A percentile compares a stretch with the other conserved stretches of the same genome.
phyloP scores from a whole-genome alignment of 2,329 filamentous ascomycete genomes.

The Neofusicoccum kwambonambiense region DNA sequence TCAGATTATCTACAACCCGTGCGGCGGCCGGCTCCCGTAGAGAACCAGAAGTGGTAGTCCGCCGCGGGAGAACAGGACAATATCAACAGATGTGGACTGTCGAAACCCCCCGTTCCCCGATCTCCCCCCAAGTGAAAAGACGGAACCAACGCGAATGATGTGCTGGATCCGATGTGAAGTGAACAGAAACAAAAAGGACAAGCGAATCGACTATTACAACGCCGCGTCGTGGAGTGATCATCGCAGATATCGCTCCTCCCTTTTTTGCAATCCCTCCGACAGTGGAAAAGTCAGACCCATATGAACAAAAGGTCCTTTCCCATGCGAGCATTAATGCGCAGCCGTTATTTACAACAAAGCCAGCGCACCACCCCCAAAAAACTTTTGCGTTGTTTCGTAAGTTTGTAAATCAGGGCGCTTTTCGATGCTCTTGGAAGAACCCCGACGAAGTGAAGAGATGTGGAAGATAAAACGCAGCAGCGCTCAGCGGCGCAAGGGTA shows the following conservation, averaged over 20 bases:
- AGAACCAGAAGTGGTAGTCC: too few species aligned
- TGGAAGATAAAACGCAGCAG: background rate
- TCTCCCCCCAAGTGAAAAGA: background rate
- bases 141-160: background rate
- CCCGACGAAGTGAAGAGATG: background rate
- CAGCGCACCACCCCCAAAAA: background rate
- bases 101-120: background rate
- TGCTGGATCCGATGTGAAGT: background rate
- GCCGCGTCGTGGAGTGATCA: background rate
- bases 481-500: conserved; percentile 16
- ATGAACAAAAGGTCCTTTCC: conserved; percentile 4
- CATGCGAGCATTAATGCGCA: conserved; percentile 7
- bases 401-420: background rate
- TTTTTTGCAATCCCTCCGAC: background rate
- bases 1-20: conserved; percentile 3
- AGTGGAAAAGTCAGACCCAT: background rate
- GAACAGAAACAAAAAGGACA: background rate
- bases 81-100: background rate
- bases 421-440: conserved; percentile 9
- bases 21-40: background rate
- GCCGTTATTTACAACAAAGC: conserved; percentile 11
- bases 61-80: too few species aligned
- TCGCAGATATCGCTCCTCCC: conserved; percentile 3
- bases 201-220: conserved; percentile 2
- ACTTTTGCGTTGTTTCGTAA: background rate